A percentile compares a stretch with the other conserved stretches of the same genome.
phyloP scores from a whole-genome alignment of 352 stramenopile genomes.

The Globisporangium camurandrum region DNA sequence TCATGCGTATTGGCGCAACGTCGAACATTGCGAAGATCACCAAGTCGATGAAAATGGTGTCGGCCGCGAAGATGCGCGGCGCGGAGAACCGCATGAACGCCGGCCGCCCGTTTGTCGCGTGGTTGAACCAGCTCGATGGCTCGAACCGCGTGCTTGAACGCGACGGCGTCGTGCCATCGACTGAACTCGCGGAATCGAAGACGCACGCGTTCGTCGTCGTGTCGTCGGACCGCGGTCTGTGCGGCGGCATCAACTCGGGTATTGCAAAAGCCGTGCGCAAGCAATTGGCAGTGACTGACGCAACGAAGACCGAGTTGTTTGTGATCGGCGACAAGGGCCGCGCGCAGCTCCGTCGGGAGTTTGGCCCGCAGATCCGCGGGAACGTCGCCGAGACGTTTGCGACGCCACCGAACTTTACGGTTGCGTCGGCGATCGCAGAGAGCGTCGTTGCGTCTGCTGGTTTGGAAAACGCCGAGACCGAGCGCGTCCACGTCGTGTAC shows the following conservation, averaged over 20 bases:
- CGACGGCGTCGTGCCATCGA: slow-evolving; percentile 73
- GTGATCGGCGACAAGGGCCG: slow-evolving; percentile 97
- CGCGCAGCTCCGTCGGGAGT: slow-evolving; percentile 87
- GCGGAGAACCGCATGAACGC: slow-evolving; percentile 89
- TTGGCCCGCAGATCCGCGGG: slow-evolving; percentile 50
- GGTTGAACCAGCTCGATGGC: slow-evolving; percentile 72
- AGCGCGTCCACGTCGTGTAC: slow-evolving; percentile 95
- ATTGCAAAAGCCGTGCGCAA: slow-evolving; percentile 88
- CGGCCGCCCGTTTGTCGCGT: slow-evolving; percentile 78
- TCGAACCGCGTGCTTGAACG: slow-evolving; percentile 79
- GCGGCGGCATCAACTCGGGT: slow-evolving; percentile 97
- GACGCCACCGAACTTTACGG: slow-evolving; percentile 86
- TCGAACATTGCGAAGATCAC: slow-evolving; percentile 99
- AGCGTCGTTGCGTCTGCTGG: slow-evolving; percentile 59
- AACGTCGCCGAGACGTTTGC: slow-evolving; percentile 81
- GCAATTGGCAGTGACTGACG: slow-evolving; percentile 59
- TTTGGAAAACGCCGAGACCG: slow-evolving; percentile 59
- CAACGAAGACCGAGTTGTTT: slow-evolving; percentile 84
- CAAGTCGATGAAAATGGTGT: slow-evolving; percentile 99
- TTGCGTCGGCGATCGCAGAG: slow-evolving; percentile 89
- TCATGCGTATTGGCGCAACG: slow-evolving; percentile 96
- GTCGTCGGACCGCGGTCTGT: slow-evolving; percentile 97
- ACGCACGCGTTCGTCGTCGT: slow-evolving; percentile 93
- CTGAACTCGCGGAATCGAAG: slow-evolving; percentile 71
- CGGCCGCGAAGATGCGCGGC: slow-evolving; percentile 97